Percentiles rank a stretch among this genome's conserved stretches.
phyloP scores from a whole-genome alignment of 202 grass and related monocot species.

The Cymbopogon flexuosus region DNA sequence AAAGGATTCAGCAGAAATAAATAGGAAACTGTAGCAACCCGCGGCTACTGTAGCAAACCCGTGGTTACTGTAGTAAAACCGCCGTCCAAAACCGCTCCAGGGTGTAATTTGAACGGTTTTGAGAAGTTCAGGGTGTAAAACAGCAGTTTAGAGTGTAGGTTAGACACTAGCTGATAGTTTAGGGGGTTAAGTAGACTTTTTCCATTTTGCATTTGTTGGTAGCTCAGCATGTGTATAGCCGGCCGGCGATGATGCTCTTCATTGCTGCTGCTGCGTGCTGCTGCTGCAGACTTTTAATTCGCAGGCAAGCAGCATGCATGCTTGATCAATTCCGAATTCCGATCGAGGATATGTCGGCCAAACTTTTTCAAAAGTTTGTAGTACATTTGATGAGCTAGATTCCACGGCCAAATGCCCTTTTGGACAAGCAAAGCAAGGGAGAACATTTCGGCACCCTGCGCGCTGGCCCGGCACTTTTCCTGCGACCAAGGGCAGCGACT shows the following conservation, averaged over 20 bases:
- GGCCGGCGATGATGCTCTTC: neutral
- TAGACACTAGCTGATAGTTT: too few relatives aligned
- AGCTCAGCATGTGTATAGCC: neutral
- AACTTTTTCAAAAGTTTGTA: neutral
- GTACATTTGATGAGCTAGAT: conserved; percentile 2
- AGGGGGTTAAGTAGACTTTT: too few relatives aligned
- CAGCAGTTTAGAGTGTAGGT: too few relatives aligned
- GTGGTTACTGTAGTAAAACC: too few relatives aligned
- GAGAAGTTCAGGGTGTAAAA: too few relatives aligned
- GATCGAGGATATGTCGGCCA: neutral
- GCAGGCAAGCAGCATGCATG: neutral
- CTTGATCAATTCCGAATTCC: neutral
- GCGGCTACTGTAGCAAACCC: too few relatives aligned
- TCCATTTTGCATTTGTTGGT: neutral
- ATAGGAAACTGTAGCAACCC: too few relatives aligned
- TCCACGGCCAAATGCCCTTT: conserved; percentile 1
- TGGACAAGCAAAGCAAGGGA: neutral
- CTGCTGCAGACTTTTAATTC: neutral
- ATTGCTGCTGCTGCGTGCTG: neutral
- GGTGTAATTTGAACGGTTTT: too few relatives aligned
- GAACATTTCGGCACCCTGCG: neutral
- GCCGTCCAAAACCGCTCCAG: too few relatives aligned
- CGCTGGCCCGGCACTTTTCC: conserved; percentile 2
- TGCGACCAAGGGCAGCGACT: conserved; percentile 28
- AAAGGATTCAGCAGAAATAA: too few relatives aligned